These are phyloP conservation scores for Capillidium heterosporum DNA, from an alignment of 371 early-diverging fungal species.

Conservation along the genomic window DNA sequence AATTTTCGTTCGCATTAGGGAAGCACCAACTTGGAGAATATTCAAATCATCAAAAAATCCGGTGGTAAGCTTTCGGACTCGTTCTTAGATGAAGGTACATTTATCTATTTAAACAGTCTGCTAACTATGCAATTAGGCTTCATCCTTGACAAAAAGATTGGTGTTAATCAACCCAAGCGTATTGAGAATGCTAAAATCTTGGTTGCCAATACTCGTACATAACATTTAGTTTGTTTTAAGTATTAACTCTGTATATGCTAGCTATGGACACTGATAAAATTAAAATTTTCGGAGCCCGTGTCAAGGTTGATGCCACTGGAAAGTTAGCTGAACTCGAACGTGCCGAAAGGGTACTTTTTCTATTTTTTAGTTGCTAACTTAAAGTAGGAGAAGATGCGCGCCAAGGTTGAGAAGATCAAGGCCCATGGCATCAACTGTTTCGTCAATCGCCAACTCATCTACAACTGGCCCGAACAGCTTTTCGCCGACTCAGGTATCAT, in stretches of 20 bases:
- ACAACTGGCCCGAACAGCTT: constrained; percentile 99
- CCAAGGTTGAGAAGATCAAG: constrained; percentile 97
- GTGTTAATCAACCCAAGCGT: constrained; percentile 91
- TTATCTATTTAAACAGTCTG: background rate
- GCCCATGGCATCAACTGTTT: constrained; percentile 95
- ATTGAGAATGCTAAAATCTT: constrained; percentile 93
- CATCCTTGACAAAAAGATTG: constrained; percentile 96
- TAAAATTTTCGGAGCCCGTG: constrained; percentile 98
- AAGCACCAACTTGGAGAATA: constrained; percentile 91
- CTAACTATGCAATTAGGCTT: constrained; percentile 31
- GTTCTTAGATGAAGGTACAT: constrained; percentile 80
- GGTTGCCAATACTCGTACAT: constrained; percentile 92
- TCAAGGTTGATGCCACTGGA: constrained; percentile 90
- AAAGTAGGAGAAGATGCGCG: constrained; percentile 83
- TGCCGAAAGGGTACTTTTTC: constrained; percentile 61
- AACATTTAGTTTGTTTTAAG: background rate
- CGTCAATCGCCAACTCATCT: constrained; percentile 99
- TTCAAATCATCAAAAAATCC: constrained; percentile 98
- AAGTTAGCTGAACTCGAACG: constrained; percentile 97
- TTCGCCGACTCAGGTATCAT: constrained; percentile 92
- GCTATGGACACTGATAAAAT: constrained; percentile 99
- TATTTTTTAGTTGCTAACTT: background rate
- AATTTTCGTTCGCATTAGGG: constrained; percentile 26
- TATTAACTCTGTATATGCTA: constrained; percentile 11
- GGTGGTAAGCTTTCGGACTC: constrained; percentile 95